Evolutionary conservation across 768 basidiomycete species (phyloP), one percentile per base, ranked within the genome.

Genomic region (Boletus pseudopeckii): DNA sequence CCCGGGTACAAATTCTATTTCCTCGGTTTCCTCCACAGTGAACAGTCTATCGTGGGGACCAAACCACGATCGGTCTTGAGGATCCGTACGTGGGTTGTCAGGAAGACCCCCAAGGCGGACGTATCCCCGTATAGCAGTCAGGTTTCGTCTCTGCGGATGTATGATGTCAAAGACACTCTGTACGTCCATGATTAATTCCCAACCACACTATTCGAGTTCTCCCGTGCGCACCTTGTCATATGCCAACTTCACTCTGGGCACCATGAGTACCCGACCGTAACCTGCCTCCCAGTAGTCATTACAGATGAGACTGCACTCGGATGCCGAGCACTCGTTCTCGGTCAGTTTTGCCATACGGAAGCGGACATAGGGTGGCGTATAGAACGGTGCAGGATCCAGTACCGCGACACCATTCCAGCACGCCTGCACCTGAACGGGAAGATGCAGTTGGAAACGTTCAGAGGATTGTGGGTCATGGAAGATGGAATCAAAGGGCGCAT

Each of bases 381-480:
- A 99, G 74, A 99, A 89, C 7, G 97, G 97, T 10, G 88, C 94
- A 0, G 97, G 94, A 67, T 98, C 97, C 50, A 98, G 80, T 8
- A 99, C 76, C 33, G 96, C 95, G 61, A 98, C 88, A 17, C 97
- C 97, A 68, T 98, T 99, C 97, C 97, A 98, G 73, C 96, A 99
- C 5, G 89, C 88, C 74, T 98, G 96, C 24, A 98, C 92, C 68
- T 99, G 97, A 20, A 98, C 75, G 0, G 97, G 96, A 1, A 99
- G 79, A 69, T 99, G 96, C 39, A 81, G 76, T 69, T 92, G 90
- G 82, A 95, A 99, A 30, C 93, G 83, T 41, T 82, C 76, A 13
- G 84, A 80, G 2, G 89, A 90, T 24, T 83, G 72, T 6, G 78
- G 68, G 64, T 98, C 86, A 67, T 92, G 94, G 80, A 99, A 97